Base-by-base conservation (phyloP, 169 alveolate genomes). In the Theileria annulata region DNA sequence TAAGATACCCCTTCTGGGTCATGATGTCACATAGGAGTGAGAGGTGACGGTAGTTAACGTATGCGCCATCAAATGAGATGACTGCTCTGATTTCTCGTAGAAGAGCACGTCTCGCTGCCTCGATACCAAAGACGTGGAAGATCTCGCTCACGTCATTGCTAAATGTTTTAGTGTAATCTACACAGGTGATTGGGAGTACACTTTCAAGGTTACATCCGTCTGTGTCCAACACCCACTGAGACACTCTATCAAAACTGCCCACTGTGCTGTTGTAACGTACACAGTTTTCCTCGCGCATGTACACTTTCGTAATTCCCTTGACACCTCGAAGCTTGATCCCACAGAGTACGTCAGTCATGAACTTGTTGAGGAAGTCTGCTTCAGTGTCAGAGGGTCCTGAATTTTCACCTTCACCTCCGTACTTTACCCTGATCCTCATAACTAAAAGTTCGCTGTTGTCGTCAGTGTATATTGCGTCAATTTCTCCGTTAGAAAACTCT, bases 1-100 rank as follows among this genome's bases (percentile, higher is more conserved):
- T 98, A 31, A 99, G 86, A 77, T 95, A 93, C 47, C 99, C 99
- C 88, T 98, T 96, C 63, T 97, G 99, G 66, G 99, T 97, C 99
- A 99, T 99, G 68, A 97, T 95, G 88, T 99, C 99, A 83, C 99
- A 97, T 73, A 99, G 93, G 59, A 97, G 92, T 37, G 99, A 94
- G 73, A 99, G 85, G 90, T 98, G 99, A 13, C 99, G 91, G 90
- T 97, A 98, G 94, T 99, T 98, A 28, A 98, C 99, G 91, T 98
- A 98, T 19, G 97, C 96, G 79, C 98, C 98, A 91, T 97, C 97
- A 77, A 95, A 94, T 2, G 92, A 87, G 37, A 94, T 88, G 82
- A 88, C 96, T 58, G 93, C 95, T 76, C 99, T 93, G 63, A 98
- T 93, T 88, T 99, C 99, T 58, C 94, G 91, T 23, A 97, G 93